Base-by-base conservation (phyloP, 345 rosid species). In the Acer saccharum region DNA sequence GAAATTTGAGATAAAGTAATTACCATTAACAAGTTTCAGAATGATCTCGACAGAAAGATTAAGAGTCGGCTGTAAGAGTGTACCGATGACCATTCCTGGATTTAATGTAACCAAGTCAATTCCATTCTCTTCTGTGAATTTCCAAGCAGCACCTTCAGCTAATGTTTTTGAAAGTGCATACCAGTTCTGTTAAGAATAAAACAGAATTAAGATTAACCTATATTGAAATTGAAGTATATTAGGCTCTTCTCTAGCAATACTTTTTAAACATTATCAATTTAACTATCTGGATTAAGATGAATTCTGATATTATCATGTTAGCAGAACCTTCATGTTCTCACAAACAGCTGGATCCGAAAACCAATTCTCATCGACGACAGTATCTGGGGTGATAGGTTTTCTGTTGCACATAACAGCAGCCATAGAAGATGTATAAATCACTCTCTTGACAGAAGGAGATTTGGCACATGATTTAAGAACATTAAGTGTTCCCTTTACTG, bases 71-170 rank as follows among this genome's bases (percentile, higher is more conserved):
- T 85, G 90, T 78, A 89, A 69, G 63, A 79, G 43, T 41, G 89
- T 86, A 68, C 90, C 89, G 11, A 85, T 63, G 14, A 81, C 79
- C 32, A 75, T 1, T 61, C 86, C 92, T 35, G 87, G 92, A 68
- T 79, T 71, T 11, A 89, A 9, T 8, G 71, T 48, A 4, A 87
- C 86, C 85, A 87, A 29, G 55, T 89, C 85, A 54, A 89, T 76
- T 17, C 79, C 82, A 21, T 85, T 84, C 67, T 87, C 83, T 76
- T 82, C 58, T 43, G 86, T 32, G 70, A 82, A 84, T 72, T 79
- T 68, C 85, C 86, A 87, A 10, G 89, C 90, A 71, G 84, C 88
- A 54, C 79, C 71, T 79, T 89, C 89, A 0, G 90, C 88, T 69
- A 85, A 76, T 4, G 77, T 84, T 76, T 89, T 89, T 55, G 86